Base-by-base conservation (phyloP, 331 rosid genomes). In the Malus hybrid region DNA sequence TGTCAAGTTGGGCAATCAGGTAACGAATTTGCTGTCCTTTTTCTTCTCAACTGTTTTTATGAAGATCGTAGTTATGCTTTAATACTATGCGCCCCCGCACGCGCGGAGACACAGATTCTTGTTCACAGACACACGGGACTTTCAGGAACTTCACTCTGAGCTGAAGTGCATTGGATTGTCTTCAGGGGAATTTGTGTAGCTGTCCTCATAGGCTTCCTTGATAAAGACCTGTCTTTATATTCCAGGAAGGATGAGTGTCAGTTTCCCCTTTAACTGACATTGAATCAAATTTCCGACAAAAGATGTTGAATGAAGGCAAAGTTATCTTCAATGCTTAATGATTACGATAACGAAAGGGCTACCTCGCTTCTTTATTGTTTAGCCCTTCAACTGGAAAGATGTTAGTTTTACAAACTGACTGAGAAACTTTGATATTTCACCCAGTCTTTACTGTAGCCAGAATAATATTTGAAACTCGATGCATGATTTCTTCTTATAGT, bases 1-100 rank as follows among this genome's bases (percentile, higher is more conserved):
- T 64, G 90, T 92, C 84, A 95, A 92, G 87, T 70, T 92, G 72
- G 97, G 92, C 50, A 86, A 84, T 82, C 99, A 90, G 97, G 99
- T 92, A 55, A 24, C 24, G 24, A 39, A 18, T 74, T 55, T 73
- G 57, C 66, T 19, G 4, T 60, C 42, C 10, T 63, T 69, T 3
- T 16, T 22, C 75, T 48, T 6, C 10, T 8, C 3, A 68, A 46
- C 72, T 81, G 58, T 64, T 16, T 52, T 42, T 42, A 28, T 62
- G 26, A 28, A 24, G 28, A n/a, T 53, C 56, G 12, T 71, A 28
- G 75, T 30, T 9, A 5, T 52, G 63, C 74, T 52, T 52, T 70
- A 4, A 26, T 2, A 24, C 15, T 11, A 24, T 4, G n/a, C 44
- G 46, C 24, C 24, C 24, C 24, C 24, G 66, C 33, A 32, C 2